Evolutionary conservation across 768 basidiomycete species (phyloP).

Genomic region (Lentinula raphanica): DNA sequence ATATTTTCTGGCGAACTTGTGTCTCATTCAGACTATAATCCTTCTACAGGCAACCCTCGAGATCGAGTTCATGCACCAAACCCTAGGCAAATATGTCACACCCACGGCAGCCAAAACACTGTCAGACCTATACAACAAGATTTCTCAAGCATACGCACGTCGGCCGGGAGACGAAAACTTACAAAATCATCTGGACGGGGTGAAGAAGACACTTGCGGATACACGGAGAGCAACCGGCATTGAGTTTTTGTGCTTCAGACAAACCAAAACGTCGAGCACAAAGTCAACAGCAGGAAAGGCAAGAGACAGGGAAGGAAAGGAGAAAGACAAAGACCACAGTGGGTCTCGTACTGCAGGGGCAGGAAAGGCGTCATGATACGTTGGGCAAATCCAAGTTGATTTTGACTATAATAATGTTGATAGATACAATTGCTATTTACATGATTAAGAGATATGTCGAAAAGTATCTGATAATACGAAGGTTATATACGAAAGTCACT

Average conservation of each 20-base stretch:
- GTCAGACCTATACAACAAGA: conserved; percentile 89
- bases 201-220: conserved; percentile 87
- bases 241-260: conserved; percentile 91
- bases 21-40: too few relatives aligned
- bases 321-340: background rate
- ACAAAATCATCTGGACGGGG: conserved; percentile 81
- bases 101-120: conserved; percentile 75
- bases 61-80: conserved; percentile 99
- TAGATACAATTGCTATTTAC: conserved; percentile 1
- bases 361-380: background rate
- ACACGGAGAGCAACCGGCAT: conserved; percentile 87
- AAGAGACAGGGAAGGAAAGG: background rate
- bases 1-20: conserved; percentile 17
- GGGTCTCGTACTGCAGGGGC: background rate
- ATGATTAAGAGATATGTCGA: background rate
- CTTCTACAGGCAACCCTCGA: conserved; percentile 86
- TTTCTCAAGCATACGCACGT: conserved; percentile 87
- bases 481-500: background rate
- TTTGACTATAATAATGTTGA: background rate
- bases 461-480: too few relatives aligned
- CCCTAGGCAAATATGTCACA: conserved; percentile 83
- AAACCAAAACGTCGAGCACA: conserved; percentile 41
- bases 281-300: background rate
- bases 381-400: background rate
- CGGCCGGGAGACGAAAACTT: conserved; percentile 82